These are phyloP conservation scores for Sphaerulina vaccinii DNA, from an alignment of 2,329 filamentous ascomycete genomes.

Conservation along the genomic window DNA sequence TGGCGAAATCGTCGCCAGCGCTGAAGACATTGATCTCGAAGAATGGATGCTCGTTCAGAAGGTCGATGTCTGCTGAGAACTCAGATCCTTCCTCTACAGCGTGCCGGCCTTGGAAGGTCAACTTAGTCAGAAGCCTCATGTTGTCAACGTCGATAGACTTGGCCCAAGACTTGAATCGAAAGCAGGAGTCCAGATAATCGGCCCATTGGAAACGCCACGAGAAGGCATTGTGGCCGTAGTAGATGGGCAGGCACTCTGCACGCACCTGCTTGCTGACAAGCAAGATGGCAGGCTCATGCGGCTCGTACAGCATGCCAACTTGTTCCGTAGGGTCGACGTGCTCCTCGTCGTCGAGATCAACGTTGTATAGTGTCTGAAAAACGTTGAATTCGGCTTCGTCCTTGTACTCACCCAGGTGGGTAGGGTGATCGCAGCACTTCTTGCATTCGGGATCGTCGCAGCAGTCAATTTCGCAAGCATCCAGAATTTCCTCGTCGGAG, in stretches of 20 bases:
- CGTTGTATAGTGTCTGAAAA: neutral
- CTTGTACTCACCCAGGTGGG: neutral
- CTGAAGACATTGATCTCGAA: constrained; percentile 7
- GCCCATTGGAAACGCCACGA: constrained; percentile 16
- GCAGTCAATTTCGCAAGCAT: too few relatives aligned
- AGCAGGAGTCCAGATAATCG: constrained; percentile 9
- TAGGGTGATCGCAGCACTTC: neutral
- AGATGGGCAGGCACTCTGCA: constrained; percentile 15
- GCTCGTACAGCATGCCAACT: constrained; percentile 21
- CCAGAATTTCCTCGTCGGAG: too few relatives aligned
- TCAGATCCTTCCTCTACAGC: constrained; percentile 18
- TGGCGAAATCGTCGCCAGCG: neutral
- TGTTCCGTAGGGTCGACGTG: constrained; percentile 14
- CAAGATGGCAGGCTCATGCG: constrained; percentile 14
- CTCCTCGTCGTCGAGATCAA: constrained; percentile 12
- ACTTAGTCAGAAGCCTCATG: constrained; percentile 7
- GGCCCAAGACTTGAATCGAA: constrained; percentile 12
- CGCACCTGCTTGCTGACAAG: constrained; percentile 14
- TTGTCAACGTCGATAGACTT: neutral
- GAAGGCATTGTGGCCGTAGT: constrained; percentile 19
- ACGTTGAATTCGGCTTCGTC: constrained; percentile 6
- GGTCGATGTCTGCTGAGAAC: constrained; percentile 18
- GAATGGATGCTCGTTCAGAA: constrained; percentile 8
- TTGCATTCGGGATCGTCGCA: too few relatives aligned
- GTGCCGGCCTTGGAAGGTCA: constrained; percentile 19